These are phyloP conservation scores for Pouteria glomerata DNA, from an alignment of 148 eudicot genomes.

Conservation along the genomic window DNA sequence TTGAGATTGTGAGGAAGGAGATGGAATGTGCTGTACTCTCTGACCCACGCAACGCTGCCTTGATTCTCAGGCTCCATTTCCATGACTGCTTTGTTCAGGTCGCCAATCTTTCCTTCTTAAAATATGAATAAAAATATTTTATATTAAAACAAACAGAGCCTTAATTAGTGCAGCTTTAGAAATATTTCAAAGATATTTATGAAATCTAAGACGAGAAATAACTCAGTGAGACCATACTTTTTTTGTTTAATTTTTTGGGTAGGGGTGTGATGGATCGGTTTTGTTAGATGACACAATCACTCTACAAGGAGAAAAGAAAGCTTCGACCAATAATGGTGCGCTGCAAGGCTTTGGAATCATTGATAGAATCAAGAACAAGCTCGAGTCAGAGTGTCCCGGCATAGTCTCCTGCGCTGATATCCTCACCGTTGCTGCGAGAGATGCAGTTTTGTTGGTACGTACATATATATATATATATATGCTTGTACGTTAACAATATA, in stretches of 20 bases:
- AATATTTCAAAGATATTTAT: too few species aligned
- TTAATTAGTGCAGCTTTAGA: too few species aligned
- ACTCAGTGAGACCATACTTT: too few species aligned
- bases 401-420: constrained; percentile 91
- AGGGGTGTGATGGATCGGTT: constrained; percentile 97
- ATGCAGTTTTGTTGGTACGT: constrained; percentile 67
- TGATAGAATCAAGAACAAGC: constrained; percentile 67
- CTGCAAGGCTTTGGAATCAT: constrained; percentile 66
- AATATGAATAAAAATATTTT: neutral
- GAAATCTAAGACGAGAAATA: too few species aligned
- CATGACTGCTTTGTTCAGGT: constrained; percentile 99
- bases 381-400: constrained; percentile 90
- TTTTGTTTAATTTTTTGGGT: too few species aligned
- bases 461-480: too few species aligned
- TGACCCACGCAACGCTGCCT: constrained; percentile 86
- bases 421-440: constrained; percentile 87
- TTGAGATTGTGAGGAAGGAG: constrained; percentile 62
- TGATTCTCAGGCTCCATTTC: constrained; percentile 67
- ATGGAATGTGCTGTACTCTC: constrained; percentile 90
- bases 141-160: too few species aligned
- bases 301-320: constrained; percentile 75
- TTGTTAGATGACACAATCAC: constrained; percentile 75
- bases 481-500: too few species aligned
- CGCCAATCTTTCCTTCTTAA: neutral
- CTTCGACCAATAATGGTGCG: constrained; percentile 49